A percentile compares a stretch with the other conserved stretches of the same genome.
Evolutionary conservation across 2,329 filamentous ascomycete species (phyloP).

Genomic region (Alternaria longipes): DNA sequence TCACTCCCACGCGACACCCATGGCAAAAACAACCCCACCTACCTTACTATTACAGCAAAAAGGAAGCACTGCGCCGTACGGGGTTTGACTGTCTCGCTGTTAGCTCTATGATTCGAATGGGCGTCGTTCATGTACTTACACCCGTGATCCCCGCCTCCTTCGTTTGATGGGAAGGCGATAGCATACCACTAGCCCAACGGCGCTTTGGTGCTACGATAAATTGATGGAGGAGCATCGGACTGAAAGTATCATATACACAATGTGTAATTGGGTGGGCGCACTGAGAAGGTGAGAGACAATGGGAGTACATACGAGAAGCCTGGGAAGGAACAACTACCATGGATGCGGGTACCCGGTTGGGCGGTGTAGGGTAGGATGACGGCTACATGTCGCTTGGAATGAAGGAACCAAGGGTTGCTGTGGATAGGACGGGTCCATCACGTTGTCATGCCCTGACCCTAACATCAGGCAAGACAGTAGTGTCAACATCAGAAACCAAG

Average conservation of each 20-base stretch:
- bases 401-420: neutral
- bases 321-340: conserved; percentile 8
- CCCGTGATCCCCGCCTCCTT: conserved; percentile 42
- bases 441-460: neutral
- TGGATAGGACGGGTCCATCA: conserved; percentile 1
- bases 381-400: neutral
- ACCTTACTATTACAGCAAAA: neutral
- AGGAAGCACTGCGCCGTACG: conserved; percentile 25
- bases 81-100: conserved; percentile 22
- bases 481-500: neutral
- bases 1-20: neutral
- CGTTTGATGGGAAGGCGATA: conserved; percentile 50
- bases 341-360: conserved; percentile 22
- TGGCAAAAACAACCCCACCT: conserved; percentile 5
- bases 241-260: neutral
- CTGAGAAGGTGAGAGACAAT: neutral
- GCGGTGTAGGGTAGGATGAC: conserved; percentile 6
- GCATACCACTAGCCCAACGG: conserved; percentile 51
- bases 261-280: neutral
- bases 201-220: conserved; percentile 28
- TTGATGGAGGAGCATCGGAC: neutral
- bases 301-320: conserved; percentile 1
- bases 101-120: conserved; percentile 6
- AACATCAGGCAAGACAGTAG: neutral
- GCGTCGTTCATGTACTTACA: conserved; percentile 32